These are phyloP conservation scores for Termitomyces sp. DNA, from an alignment of 768 basidiomycete genomes.

Conservation along the genomic window DNA sequence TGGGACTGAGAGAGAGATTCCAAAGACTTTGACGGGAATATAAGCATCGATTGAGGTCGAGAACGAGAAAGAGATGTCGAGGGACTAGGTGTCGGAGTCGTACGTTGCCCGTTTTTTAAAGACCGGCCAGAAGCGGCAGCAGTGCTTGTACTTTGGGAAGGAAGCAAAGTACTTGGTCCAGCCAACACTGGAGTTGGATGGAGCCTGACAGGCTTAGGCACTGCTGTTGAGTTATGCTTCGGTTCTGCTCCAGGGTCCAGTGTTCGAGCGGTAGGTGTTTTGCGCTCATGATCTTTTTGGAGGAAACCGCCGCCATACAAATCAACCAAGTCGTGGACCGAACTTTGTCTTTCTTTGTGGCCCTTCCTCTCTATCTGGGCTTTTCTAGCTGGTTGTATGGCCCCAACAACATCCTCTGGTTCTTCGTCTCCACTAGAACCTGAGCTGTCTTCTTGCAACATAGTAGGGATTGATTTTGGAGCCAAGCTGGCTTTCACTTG, in stretches of 20 bases:
- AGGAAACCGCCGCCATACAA: conserved; percentile 59
- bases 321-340: conserved; percentile 79
- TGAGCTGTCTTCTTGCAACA: conserved; percentile 27
- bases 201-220: conserved; percentile 1
- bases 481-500: conserved; percentile 49
- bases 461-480: conserved; percentile 16
- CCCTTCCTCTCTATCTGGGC: conserved; percentile 25
- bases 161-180: conserved; percentile 8
- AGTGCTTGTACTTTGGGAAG: background rate
- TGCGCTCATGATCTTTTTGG: conserved; percentile 36
- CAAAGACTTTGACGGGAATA: conserved; percentile 53
- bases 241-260: background rate
- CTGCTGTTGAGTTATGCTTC: conserved; percentile 1
- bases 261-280: conserved; percentile 10
- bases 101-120: background rate
- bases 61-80: conserved; percentile 36
- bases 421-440: conserved; percentile 60
- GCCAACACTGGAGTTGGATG: background rate
- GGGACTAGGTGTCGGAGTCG: conserved; percentile 6
- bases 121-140: background rate
- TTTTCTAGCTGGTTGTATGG: conserved; percentile 18
- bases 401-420: conserved; percentile 37
- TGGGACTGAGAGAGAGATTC: conserved; percentile 24
- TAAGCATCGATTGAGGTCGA: conserved; percentile 80
- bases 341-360: conserved; percentile 60